Percentiles rank a stretch among this genome's conserved stretches.
Evolutionary conservation across 1,284 basidiomycete genomes (phyloP).

Genomic region (Cryptococcus jaspeensis): DNA sequence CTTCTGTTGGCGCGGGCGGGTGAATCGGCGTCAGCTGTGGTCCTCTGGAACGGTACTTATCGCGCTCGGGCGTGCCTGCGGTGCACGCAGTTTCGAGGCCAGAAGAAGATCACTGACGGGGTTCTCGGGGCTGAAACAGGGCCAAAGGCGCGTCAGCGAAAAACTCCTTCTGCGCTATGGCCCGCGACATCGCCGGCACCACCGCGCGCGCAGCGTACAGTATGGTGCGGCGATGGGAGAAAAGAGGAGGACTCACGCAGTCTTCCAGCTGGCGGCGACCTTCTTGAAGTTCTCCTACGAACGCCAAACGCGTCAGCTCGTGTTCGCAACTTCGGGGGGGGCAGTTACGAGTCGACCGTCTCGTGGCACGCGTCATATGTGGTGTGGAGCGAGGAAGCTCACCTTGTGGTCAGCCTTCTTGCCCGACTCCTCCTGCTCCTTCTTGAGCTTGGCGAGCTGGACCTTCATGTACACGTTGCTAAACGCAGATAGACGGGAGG

Average conservation of each 20-base stretch:
- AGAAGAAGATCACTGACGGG: slow-evolving; percentile 30
- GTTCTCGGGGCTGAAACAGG: slow-evolving; percentile 42
- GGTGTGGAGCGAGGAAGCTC: slow-evolving; percentile 5
- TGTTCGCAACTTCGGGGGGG: neutral
- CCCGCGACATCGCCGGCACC: neutral
- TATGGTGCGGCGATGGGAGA: neutral
- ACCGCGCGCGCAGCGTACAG: neutral
- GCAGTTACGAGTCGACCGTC: neutral
- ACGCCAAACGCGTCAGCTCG: slow-evolving; percentile 5
- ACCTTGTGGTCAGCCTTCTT: slow-evolving; percentile 48
- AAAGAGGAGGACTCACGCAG: slow-evolving; percentile 33
- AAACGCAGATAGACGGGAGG: neutral
- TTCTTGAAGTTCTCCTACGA: slow-evolving; percentile 47
- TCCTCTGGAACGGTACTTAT: too few species aligned
- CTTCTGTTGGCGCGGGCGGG: too few species aligned
- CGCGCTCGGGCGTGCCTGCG: too few species aligned
- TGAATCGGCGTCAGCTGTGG: too few species aligned
- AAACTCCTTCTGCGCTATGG: neutral
- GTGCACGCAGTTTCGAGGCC: too few species aligned
- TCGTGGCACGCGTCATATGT: neutral
- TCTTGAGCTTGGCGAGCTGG: slow-evolving; percentile 51
- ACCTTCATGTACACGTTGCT: slow-evolving; percentile 52
- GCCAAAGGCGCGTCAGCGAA: slow-evolving; percentile 1
- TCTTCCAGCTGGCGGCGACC: slow-evolving; percentile 44
- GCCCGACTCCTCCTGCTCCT: slow-evolving; percentile 44